These are phyloP conservation scores for Colletotrichum echinochloae DNA, from an alignment of 2,329 filamentous ascomycete species.

Conservation along the genomic window DNA sequence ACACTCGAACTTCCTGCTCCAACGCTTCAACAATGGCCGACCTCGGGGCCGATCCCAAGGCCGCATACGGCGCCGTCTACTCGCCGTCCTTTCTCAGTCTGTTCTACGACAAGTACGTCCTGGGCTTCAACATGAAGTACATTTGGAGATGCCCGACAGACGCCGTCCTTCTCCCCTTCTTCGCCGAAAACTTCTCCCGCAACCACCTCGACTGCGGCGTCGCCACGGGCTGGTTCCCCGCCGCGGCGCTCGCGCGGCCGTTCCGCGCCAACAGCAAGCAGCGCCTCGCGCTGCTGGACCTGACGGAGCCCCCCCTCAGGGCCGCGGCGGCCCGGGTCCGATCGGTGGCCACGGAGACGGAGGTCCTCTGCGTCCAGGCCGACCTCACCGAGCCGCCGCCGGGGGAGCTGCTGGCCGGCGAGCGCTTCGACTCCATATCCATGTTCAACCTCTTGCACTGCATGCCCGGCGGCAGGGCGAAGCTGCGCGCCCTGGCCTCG, in stretches of 20 bases:
- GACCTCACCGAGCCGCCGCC: constrained; percentile 52
- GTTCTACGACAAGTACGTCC: constrained; percentile 50
- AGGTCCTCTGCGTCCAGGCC: constrained; percentile 49
- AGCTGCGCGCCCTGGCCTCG: constrained; percentile 48
- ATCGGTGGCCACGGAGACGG: constrained; percentile 40
- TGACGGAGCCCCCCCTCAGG: constrained; percentile 50
- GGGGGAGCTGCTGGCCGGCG: constrained; percentile 42
- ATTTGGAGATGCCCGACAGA: constrained; percentile 52
- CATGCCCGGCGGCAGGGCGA: constrained; percentile 49
- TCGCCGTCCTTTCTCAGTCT: constrained; percentile 35
- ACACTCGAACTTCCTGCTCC: too few species aligned
- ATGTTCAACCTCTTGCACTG: constrained; percentile 59
- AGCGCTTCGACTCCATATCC: constrained; percentile 56
- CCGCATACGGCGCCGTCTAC: constrained; percentile 28
- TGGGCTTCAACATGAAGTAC: constrained; percentile 51
- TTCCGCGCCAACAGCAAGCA: constrained; percentile 42
- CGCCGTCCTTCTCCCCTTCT: constrained; percentile 50
- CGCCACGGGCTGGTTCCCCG: constrained; percentile 54
- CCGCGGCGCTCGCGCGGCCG: constrained; percentile 44
- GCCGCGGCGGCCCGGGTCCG: constrained; percentile 46
- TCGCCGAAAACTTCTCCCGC: constrained; percentile 49
- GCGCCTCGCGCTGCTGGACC: constrained; percentile 52
- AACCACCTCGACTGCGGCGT: constrained; percentile 56
- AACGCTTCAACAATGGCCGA: constrained; percentile 35
- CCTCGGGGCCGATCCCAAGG: constrained; percentile 7